Conservation (phyloP, 2,329 filamentous ascomycete species). For the Arthroderma sp. region DNA sequence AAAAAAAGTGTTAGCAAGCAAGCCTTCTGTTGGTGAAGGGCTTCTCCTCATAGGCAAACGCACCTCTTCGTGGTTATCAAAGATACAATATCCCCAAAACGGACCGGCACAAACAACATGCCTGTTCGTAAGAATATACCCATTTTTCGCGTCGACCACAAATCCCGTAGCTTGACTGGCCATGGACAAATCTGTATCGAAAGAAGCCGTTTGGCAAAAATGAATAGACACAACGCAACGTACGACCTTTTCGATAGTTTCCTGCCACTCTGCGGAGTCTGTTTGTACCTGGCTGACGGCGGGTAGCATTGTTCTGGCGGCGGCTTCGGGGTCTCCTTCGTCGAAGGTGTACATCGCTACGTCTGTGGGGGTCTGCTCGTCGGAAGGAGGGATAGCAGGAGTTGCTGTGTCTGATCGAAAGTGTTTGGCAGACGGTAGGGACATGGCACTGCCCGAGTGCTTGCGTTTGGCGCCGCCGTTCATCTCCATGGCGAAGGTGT, state of each 20-base stretch:
- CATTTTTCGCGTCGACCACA: constrained; percentile 86
- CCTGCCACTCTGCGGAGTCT: constrained; percentile 83
- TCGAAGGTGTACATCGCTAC: constrained; percentile 14
- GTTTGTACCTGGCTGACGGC: constrained; percentile 8
- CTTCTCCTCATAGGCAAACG: constrained; percentile 10
- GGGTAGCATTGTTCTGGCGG: constrained; percentile 21
- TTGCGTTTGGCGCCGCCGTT: constrained; percentile 44
- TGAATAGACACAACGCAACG: constrained; percentile 96
- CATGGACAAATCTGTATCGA: constrained; percentile 90
- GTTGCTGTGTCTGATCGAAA: constrained; percentile 37
- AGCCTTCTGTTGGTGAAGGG: neutral
- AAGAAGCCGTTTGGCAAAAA: constrained; percentile 95
- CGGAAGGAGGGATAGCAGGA: constrained; percentile 24
- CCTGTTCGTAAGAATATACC: constrained; percentile 77
- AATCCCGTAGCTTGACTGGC: constrained; percentile 96
- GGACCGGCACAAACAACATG: constrained; percentile 93
- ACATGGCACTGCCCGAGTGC: constrained; percentile 39
- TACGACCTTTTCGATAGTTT: constrained; percentile 86
- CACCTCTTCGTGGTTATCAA: constrained; percentile 89
- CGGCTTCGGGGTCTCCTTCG: constrained; percentile 37
- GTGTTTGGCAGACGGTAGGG: constrained; percentile 45
- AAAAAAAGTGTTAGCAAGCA: neutral
- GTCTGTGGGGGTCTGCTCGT: constrained; percentile 33
- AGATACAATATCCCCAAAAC: constrained; percentile 96
- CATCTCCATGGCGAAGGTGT: constrained; percentile 33